Evolutionary conservation across 495 filamentous ascomycete genomes (phyloP).

Genomic region (Aspergillus diversus): DNA sequence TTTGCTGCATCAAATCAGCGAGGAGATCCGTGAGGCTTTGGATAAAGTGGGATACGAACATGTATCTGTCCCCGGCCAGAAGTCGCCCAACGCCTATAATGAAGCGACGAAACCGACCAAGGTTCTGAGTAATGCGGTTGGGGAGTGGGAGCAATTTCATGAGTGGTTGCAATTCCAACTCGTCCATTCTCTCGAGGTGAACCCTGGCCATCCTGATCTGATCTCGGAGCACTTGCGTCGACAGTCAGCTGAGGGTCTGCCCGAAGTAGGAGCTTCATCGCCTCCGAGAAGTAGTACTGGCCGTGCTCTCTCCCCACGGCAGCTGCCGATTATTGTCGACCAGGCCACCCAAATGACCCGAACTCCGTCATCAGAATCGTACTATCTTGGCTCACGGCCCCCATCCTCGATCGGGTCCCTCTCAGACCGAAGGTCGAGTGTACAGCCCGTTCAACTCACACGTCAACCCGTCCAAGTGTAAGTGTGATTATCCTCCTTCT

Average conservation of each 20-base stretch:
- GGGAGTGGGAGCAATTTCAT: constrained; percentile 19
- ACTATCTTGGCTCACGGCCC: constrained; percentile 1
- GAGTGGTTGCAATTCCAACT: constrained; percentile 20
- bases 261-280: not conserved
- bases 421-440: constrained; percentile 10
- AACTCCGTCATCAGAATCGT: constrained; percentile 8
- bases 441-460: constrained; percentile 6
- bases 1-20: constrained; percentile 15
- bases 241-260: not conserved
- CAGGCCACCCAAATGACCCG: not conserved
- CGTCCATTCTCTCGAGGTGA: constrained; percentile 7
- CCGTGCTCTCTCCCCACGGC: not conserved
- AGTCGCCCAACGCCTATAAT: not conserved
- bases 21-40: constrained; percentile 15
- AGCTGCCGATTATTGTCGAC: not conserved
- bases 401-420: not conserved
- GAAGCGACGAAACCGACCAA: not conserved
- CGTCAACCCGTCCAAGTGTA: constrained; percentile 17
- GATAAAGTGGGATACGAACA: constrained; percentile 16
- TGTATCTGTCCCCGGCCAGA: constrained; percentile 9
- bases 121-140: constrained; percentile 13
- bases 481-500: not conserved
- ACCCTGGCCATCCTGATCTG: not conserved
- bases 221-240: not conserved
- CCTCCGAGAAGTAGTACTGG: not conserved